These are phyloP conservation scores for Eleusine indica DNA, from an alignment of 176 grass and related monocot genomes.

Conservation along the genomic window DNA sequence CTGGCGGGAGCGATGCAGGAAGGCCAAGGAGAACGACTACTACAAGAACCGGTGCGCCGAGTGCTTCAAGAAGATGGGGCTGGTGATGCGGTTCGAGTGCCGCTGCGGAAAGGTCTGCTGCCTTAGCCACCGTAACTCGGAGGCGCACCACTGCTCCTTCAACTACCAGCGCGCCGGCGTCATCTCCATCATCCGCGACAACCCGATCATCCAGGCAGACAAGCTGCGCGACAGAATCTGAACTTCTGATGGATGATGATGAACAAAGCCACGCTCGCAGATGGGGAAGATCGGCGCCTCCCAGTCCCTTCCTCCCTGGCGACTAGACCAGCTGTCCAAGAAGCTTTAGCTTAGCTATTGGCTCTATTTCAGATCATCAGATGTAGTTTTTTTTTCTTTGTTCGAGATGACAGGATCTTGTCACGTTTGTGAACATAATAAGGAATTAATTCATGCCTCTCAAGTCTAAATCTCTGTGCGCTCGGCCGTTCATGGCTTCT, in stretches of 20 bases:
- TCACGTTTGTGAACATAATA: no score
- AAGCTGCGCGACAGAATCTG: background rate
- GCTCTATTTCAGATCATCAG: no score
- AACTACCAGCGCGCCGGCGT: background rate
- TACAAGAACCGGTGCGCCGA: background rate
- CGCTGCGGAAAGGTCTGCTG: background rate
- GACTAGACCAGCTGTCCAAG: no score
- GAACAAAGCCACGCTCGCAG: no score
- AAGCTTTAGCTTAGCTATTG: no score
- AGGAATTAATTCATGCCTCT: no score
- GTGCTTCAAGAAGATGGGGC: background rate
- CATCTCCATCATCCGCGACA: background rate
- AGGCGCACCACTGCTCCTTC: background rate
- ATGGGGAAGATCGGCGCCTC: no score
- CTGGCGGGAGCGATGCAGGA: background rate
- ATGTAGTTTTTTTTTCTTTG: no score
- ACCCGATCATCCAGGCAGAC: background rate
- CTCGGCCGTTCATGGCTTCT: no score
- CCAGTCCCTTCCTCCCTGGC: no score
- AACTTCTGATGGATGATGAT: background rate
- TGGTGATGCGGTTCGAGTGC: background rate
- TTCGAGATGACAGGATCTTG: no score
- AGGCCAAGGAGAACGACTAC: background rate
- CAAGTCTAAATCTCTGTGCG: no score
- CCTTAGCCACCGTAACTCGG: background rate